Evolutionary conservation across 306 rosid species (phyloP).

Genomic region (Quercus dentata): DNA sequence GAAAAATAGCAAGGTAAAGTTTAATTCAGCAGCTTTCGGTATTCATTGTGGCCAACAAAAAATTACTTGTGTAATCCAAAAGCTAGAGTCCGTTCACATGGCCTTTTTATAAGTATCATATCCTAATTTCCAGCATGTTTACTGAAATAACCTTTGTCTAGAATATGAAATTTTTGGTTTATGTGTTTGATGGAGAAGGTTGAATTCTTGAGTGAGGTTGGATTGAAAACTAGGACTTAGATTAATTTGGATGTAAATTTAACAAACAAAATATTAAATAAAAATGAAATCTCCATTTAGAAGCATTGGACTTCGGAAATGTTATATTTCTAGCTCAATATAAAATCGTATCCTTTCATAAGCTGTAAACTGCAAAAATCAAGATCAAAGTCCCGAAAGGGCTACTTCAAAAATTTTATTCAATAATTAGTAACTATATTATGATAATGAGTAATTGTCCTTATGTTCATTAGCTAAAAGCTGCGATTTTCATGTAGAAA

Average conservation of each 20-base stretch:
- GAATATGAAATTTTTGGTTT: no score
- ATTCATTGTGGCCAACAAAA: background rate
- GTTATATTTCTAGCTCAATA: background rate
- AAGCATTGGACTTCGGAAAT: no score
- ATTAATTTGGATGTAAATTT: no score
- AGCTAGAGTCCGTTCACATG: background rate
- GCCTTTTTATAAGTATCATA: background rate
- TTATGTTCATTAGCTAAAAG: background rate
- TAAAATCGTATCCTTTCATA: background rate
- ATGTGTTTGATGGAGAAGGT: no score
- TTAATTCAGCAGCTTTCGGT: background rate
- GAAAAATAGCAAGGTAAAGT: background rate
- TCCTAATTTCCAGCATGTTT: no score
- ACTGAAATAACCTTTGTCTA: no score
- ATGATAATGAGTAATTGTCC: background rate
- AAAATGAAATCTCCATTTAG: no score
- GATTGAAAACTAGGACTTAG: no score
- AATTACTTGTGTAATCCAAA: background rate
- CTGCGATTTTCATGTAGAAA: background rate
- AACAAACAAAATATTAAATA: no score
- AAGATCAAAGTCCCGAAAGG: background rate
- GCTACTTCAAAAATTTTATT: no score
- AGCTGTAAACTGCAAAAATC: background rate
- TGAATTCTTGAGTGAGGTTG: no score
- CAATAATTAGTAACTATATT: background rate